Conservation (phyloP, 2,329 filamentous ascomycete species). For the Sporothrix brunneoviolacea region DNA sequence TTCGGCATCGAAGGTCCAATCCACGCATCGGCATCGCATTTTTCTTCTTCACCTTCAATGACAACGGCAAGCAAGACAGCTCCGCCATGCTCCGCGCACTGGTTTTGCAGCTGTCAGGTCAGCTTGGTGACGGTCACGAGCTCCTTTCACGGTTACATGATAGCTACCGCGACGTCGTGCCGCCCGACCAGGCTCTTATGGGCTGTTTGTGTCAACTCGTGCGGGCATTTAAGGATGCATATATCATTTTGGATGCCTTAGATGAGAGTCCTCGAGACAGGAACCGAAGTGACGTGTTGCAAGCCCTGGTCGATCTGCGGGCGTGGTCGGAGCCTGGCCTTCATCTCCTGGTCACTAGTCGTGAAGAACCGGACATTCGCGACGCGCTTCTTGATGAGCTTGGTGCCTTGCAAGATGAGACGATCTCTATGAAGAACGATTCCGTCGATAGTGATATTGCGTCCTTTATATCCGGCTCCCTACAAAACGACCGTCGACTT, state of each 20-base stretch:
- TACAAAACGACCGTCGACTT: conserved; percentile 21
- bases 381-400: conserved; percentile 19
- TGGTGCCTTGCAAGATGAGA: conserved; percentile 13
- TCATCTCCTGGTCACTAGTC: conserved; percentile 29
- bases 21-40: conserved; percentile 26
- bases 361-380: conserved; percentile 27
- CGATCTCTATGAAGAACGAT: conserved; percentile 18
- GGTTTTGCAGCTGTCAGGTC: conserved; percentile 27
- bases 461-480: conserved; percentile 21
- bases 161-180: too few species aligned
- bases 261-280: conserved; percentile 28
- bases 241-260: conserved; percentile 31
- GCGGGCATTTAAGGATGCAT: conserved; percentile 25
- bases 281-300: conserved; percentile 23
- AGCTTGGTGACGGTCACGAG: conserved; percentile 19
- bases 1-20: conserved; percentile 18
- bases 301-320: conserved; percentile 22
- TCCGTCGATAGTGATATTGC: conserved; percentile 24
- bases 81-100: conserved; percentile 28
- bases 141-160: conserved; percentile 19
- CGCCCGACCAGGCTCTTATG: conserved; percentile 18
- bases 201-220: conserved; percentile 22
- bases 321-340: conserved; percentile 20
- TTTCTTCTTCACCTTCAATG: conserved; percentile 36
- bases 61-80: conserved; percentile 26